A percentile compares a stretch with the other conserved stretches of the same genome.
Conservation (phyloP, 1,284 basidiomycete species). For the Ceraceosorus guamensis region DNA sequence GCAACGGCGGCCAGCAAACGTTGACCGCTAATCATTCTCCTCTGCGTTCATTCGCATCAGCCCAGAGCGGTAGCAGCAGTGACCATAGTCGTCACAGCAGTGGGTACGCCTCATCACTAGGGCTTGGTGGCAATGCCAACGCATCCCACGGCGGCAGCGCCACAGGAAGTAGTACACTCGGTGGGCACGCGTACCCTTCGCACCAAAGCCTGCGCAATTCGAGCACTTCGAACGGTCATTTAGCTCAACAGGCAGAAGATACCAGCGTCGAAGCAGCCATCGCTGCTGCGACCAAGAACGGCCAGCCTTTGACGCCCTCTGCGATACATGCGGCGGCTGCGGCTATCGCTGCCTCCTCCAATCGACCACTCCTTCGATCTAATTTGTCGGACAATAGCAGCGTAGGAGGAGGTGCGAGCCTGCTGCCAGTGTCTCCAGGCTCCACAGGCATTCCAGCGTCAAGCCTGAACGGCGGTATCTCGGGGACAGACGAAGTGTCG, state of each 20-base stretch:
- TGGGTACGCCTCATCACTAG: conserved; percentile 5
- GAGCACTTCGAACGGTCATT: background rate
- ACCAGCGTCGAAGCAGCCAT: background rate
- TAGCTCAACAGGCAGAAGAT: background rate
- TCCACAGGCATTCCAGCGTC: conserved; percentile 10
- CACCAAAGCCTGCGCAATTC: background rate
- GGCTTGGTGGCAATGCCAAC: background rate
- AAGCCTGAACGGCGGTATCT: conserved; percentile 13
- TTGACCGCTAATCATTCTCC: no score
- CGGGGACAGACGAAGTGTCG: conserved; percentile 6
- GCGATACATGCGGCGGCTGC: background rate
- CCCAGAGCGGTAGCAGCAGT: background rate
- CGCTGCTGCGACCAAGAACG: background rate
- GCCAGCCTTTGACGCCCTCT: background rate
- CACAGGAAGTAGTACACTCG: background rate
- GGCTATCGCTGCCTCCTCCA: background rate
- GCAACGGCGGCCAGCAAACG: no score
- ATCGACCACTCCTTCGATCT: conserved; percentile 18
- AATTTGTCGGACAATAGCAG: conserved; percentile 18
- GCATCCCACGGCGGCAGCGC: background rate
- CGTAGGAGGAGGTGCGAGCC: background rate
- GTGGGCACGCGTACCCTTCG: background rate
- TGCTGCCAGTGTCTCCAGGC: conserved; percentile 4
- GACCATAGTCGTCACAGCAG: conserved; percentile 1
- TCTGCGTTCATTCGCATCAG: no score